phyloP scores from a whole-genome alignment of 2,329 filamentous ascomycete species.

The Mariannaea sp. region DNA sequence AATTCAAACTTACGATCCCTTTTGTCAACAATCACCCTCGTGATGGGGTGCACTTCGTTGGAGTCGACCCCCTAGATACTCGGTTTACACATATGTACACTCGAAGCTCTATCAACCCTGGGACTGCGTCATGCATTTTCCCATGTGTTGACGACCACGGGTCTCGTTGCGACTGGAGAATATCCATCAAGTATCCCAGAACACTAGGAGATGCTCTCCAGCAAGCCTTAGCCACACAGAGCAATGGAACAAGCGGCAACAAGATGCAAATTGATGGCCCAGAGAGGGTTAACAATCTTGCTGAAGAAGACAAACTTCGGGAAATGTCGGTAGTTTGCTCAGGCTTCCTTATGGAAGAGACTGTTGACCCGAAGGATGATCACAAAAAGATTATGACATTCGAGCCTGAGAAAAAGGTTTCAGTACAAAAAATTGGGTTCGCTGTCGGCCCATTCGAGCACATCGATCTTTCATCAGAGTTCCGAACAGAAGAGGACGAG shows the following conservation, averaged over 20 bases:
- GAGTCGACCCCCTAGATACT: slow-evolving; percentile 76
- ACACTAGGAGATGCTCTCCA: slow-evolving; percentile 80
- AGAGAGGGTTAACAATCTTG: slow-evolving; percentile 51
- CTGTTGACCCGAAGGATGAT: slow-evolving; percentile 74
- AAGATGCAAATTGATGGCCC: slow-evolving; percentile 49
- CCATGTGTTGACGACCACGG: slow-evolving; percentile 89
- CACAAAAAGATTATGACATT: slow-evolving; percentile 90
- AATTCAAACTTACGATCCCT: slow-evolving; percentile 66
- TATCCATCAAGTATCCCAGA: slow-evolving; percentile 83
- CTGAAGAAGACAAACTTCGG: slow-evolving; percentile 81
- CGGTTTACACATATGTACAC: slow-evolving; percentile 94
- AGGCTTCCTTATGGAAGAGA: slow-evolving; percentile 84
- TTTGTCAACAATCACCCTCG: slow-evolving; percentile 76
- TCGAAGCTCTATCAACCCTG: slow-evolving; percentile 76
- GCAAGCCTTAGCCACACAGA: slow-evolving; percentile 51
- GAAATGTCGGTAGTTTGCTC: slow-evolving; percentile 93
- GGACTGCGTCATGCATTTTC: slow-evolving; percentile 84
- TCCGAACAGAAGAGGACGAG: slow-evolving; percentile 87
- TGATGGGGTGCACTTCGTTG: slow-evolving; percentile 91
- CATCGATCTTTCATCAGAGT: slow-evolving; percentile 82
- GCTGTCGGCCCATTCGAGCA: slow-evolving; percentile 94
- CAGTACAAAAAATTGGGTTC: slow-evolving; percentile 90
- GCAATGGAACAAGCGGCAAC: slow-evolving; percentile 42
- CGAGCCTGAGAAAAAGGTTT: slow-evolving; percentile 72
- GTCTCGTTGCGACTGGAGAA: slow-evolving; percentile 82